Percentiles rank a stretch among this genome's conserved stretches.
These are phyloP conservation scores for Cercophora samala DNA, from an alignment of 495 filamentous ascomycete genomes.

Conservation along the genomic window DNA sequence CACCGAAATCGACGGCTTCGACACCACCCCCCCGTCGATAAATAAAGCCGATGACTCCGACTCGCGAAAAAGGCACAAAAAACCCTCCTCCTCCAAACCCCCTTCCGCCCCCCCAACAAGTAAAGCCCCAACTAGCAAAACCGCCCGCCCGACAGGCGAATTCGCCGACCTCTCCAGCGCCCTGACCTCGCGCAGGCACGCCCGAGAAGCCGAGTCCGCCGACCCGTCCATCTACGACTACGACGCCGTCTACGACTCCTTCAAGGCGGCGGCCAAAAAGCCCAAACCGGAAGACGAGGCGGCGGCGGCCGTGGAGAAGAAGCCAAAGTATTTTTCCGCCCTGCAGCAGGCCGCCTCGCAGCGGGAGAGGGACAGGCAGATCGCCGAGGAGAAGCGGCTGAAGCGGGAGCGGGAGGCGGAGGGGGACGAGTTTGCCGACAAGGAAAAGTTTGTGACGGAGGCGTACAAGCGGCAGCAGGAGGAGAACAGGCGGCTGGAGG, in stretches of 20 bases:
- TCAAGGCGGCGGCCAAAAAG: conserved; percentile 48
- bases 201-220: conserved; percentile 53
- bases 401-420: conserved; percentile 86
- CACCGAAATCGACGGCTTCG: conserved; percentile 25
- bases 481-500: conserved; percentile 72
- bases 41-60: conserved; percentile 1
- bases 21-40: conserved; percentile 9
- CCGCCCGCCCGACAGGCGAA: conserved; percentile 16
- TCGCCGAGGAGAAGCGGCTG: conserved; percentile 83
- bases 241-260: conserved; percentile 66
- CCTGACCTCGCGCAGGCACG: conserved; percentile 53
- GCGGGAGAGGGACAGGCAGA: conserved; percentile 81
- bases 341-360: conserved; percentile 77
- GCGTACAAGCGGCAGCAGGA: conserved; percentile 93
- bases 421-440: conserved; percentile 90
- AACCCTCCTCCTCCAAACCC: conserved; percentile 35
- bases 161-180: conserved; percentile 56
- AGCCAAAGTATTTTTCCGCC: conserved; percentile 79
- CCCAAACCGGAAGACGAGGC: conserved; percentile 39
- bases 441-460: conserved; percentile 95
- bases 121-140: conserved; percentile 12
- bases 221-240: conserved; percentile 76
- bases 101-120: background rate
- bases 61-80: conserved; percentile 36
- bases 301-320: conserved; percentile 43